Evolutionary conservation across 441 rosid genomes (phyloP).

Genomic region (Cnidoscolus chayamansa): DNA sequence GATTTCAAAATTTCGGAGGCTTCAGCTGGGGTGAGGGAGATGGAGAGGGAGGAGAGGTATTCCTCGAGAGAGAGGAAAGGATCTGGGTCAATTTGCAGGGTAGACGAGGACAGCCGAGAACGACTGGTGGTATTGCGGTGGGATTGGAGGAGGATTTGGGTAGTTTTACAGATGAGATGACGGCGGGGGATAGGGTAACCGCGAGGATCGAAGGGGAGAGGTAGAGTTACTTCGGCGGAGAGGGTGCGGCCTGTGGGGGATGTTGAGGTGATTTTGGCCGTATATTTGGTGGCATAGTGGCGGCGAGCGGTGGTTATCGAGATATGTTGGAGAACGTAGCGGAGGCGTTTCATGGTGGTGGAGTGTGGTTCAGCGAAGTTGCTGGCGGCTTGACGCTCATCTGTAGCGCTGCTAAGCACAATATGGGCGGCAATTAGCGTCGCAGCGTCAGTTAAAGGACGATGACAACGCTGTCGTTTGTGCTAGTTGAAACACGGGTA

Average conservation of each 20-base stretch:
- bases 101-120: constrained; percentile 14
- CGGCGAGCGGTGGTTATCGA: constrained; percentile 26
- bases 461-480: no score
- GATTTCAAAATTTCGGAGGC: constrained; percentile 78
- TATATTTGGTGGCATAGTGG: constrained; percentile 62
- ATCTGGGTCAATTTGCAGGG: constrained; percentile 20
- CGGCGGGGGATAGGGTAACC: constrained; percentile 81
- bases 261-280: constrained; percentile 70
- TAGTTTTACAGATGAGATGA: constrained; percentile 64
- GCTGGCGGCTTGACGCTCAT: constrained; percentile 13
- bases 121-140: constrained; percentile 12
- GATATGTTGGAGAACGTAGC: neutral
- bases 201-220: constrained; percentile 58
- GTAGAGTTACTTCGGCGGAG: constrained; percentile 62
- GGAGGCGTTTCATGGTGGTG: constrained; percentile 16
- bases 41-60: constrained; percentile 61
- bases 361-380: neutral
- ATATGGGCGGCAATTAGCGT: no score
- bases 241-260: constrained; percentile 68
- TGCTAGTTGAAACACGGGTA: no score
- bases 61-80: constrained; percentile 47
- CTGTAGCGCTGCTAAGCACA: neutral
- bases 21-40: constrained; percentile 63
- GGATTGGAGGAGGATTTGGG: constrained; percentile 48
- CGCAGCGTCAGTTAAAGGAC: no score